Base-by-base conservation (phyloP, 768 basidiomycete species). In the Boletus vinaceobasis region DNA sequence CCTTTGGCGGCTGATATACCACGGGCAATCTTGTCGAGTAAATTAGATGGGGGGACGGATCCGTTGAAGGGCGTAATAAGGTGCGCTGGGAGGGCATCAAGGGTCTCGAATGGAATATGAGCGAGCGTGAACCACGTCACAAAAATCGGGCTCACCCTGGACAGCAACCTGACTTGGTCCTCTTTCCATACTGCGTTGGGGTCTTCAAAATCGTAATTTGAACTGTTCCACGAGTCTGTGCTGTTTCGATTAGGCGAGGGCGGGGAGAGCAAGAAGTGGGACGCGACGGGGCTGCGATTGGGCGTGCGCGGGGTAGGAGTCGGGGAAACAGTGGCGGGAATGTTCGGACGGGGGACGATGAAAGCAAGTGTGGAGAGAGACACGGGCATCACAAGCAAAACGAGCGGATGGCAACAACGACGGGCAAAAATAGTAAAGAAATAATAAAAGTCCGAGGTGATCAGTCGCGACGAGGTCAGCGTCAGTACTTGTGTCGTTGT, bases 51-150 rank as follows among this genome's bases (percentile, higher is more conserved):
- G 1, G 91, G 91, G 19, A 93, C 81, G 43, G 85, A 79, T 31
- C 91, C 90, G 59, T 87, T 85, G 77, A 90, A 93, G 50, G 90
- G 91, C 15, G 91, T 93, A 68, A 90, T 77, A n/a, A 93, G 81
- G 62, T 92, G 88, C 7, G 85, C 75, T 10, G 90, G 90, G 55
- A 92, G 82, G 42, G 86, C 86, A 66, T 93, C 91, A 10, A 93
- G 79, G 15, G 91, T 90, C 90, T 67, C 1, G 10, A 36, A 46
- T 21, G 51, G 31, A 59, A 56, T 1, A 57, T 49, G 53, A 66
- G 57, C 27, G 23, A 2, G 39, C 0, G 2, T 26, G 38, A 53
- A 55, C 14, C 48, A n/a, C 1, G 31, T 31, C 8, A 29, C 8
- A 21, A 31, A 10, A 4, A 48, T 0, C 53, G 46, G 37, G 73